phyloP scores from a whole-genome alignment of 202 grass and related monocot species.

The Digitaria exilis region DNA sequence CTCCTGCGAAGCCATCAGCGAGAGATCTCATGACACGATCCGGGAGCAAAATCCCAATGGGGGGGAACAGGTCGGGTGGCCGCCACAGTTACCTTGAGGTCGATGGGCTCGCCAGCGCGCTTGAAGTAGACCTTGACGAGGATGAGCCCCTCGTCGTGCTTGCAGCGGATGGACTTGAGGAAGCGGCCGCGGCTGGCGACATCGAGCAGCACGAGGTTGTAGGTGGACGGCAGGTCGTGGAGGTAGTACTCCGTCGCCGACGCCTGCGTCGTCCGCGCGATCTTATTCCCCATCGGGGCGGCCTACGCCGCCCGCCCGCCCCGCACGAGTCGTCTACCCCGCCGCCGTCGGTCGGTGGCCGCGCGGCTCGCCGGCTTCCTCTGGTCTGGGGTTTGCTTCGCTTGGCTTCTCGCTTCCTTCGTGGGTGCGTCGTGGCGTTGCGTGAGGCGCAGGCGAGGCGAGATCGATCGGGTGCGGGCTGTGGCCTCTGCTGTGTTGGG shows the following conservation, averaged over 20 bases:
- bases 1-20: slow-evolving; percentile 52
- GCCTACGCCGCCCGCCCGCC: not conserved
- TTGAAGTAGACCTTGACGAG: slow-evolving; percentile 99
- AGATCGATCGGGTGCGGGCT: not conserved
- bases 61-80: not conserved
- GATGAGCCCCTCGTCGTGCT: slow-evolving; percentile 93
- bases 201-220: slow-evolving; percentile 91
- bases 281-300: slow-evolving; percentile 86
- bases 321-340: not conserved
- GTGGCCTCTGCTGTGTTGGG: slow-evolving; percentile 19
- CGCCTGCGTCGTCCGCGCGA: slow-evolving; percentile 93
- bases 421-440: slow-evolving; percentile 21
- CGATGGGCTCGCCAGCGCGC: slow-evolving; percentile 84
- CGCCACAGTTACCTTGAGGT: slow-evolving; percentile 72
- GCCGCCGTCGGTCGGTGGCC: not conserved
- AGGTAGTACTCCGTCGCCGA: slow-evolving; percentile 99
- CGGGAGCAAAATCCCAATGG: not conserved
- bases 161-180: slow-evolving; percentile 97
- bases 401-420: not conserved
- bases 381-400: slow-evolving; percentile 11
- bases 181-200: slow-evolving; percentile 84
- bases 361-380: slow-evolving; percentile 25
- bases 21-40: slow-evolving; percentile 34
- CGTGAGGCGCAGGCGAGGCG: slow-evolving; percentile 46
- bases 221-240: slow-evolving; percentile 92